phyloP scores from a whole-genome alignment of 208 protist genomes.

The Wallacemonas sp. region DNA sequence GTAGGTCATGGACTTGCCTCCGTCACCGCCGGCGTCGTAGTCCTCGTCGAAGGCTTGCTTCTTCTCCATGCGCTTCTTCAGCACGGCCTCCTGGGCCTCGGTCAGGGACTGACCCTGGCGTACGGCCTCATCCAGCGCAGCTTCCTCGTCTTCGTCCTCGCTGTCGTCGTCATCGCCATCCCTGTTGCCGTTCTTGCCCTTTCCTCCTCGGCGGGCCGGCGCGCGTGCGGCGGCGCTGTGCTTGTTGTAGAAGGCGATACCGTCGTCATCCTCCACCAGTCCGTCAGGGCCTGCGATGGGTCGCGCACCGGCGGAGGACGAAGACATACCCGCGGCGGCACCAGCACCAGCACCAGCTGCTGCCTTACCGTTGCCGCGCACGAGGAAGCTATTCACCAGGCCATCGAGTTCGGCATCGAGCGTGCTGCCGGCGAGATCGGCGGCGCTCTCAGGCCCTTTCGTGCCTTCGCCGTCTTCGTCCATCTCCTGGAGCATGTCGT shows the following conservation, averaged over 20 bases:
- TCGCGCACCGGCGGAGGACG: neutral
- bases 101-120: constrained; percentile 47
- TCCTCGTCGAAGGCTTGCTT: constrained; percentile 87
- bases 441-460: constrained; percentile 15
- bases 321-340: no score
- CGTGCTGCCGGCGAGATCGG: neutral
- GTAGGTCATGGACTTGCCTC: constrained; percentile 75
- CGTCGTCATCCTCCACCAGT: constrained; percentile 34
- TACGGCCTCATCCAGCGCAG: constrained; percentile 41
- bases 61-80: constrained; percentile 92
- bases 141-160: constrained; percentile 38
- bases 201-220: no score
- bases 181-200: no score
- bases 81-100: constrained; percentile 73
- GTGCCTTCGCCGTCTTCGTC: constrained; percentile 32
- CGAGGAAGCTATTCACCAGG: constrained; percentile 54
- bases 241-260: constrained; percentile 57
- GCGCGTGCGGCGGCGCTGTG: constrained; percentile 4
- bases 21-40: constrained; percentile 63
- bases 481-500: constrained; percentile 22
- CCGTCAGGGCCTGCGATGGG: constrained; percentile 8
- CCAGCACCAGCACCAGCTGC: no score
- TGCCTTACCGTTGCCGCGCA: neutral
- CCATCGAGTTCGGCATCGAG: constrained; percentile 41
- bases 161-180: constrained; percentile 22